phyloP scores from a whole-genome alignment of 169 alveolate genomes.

The Blepharisma undulans region DNA sequence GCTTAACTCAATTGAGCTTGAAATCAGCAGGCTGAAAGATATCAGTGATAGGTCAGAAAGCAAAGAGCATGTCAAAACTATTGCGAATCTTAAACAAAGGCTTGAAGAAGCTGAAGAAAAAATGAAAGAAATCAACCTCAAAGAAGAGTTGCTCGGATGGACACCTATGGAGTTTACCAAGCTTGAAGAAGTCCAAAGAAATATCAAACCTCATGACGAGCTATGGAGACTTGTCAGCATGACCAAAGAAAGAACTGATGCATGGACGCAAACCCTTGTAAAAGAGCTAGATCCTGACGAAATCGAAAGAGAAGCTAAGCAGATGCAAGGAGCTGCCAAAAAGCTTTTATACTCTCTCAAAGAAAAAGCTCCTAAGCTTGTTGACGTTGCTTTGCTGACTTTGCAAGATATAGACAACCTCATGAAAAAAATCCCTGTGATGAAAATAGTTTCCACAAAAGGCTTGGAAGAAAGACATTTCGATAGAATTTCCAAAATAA shows the following conservation, averaged over 20 bases:
- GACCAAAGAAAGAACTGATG: slow-evolving; percentile 35
- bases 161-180: slow-evolving; percentile 67
- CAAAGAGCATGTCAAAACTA: slow-evolving; percentile 48
- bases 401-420: slow-evolving; percentile 44
- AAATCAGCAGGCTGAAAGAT: slow-evolving; percentile 57
- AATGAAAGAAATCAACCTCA: slow-evolving; percentile 69
- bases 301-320: slow-evolving; percentile 70
- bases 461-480: slow-evolving; percentile 86
- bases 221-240: slow-evolving; percentile 73
- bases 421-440: slow-evolving; percentile 58
- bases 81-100: slow-evolving; percentile 51
- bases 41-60: slow-evolving; percentile 41
- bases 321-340: slow-evolving; percentile 52
- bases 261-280: slow-evolving; percentile 39
- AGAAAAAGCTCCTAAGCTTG: slow-evolving; percentile 13
- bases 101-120: slow-evolving; percentile 59
- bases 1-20: slow-evolving; percentile 49
- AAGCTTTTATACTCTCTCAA: slow-evolving; percentile 42
- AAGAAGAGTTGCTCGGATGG: slow-evolving; percentile 77
- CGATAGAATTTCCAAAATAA: slow-evolving; percentile 72
- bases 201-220: slow-evolving; percentile 70
- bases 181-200: slow-evolving; percentile 60
- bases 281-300: slow-evolving; percentile 74
- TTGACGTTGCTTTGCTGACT: slow-evolving; percentile 6
- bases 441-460: slow-evolving; percentile 66